Conservation (phyloP, 2,329 filamentous ascomycete genomes). For the Decorospora gaudefroyi region DNA sequence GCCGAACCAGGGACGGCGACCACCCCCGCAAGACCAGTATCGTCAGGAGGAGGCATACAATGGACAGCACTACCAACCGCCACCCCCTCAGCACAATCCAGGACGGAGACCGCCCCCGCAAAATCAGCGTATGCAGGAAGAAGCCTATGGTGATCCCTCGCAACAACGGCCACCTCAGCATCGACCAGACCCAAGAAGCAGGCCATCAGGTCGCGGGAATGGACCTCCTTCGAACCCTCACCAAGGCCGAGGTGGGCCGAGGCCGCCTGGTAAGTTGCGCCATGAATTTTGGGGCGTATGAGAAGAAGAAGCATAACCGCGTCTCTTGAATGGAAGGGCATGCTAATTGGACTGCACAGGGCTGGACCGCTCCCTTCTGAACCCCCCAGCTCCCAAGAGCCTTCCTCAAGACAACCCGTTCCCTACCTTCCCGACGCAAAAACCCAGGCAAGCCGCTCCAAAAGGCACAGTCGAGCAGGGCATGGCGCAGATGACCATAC, state of each 20-base stretch:
- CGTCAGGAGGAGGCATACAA: slow-evolving; percentile 36
- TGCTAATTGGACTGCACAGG: slow-evolving; percentile 28
- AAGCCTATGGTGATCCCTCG: slow-evolving; percentile 28
- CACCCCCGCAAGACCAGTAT: slow-evolving; percentile 30
- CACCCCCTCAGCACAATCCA: slow-evolving; percentile 28
- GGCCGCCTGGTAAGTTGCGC: slow-evolving; percentile 35
- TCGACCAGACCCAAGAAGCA: slow-evolving; percentile 34
- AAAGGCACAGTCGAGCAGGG: slow-evolving; percentile 38
- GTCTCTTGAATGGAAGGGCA: neutral
- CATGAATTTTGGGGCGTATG: neutral
- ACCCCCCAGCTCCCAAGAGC: slow-evolving; percentile 33
- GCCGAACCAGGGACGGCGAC: slow-evolving; percentile 21
- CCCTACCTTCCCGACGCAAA: slow-evolving; percentile 51
- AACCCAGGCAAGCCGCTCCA: slow-evolving; percentile 15
- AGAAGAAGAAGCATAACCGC: neutral
- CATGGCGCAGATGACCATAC: slow-evolving; percentile 46
- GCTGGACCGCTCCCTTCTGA: slow-evolving; percentile 37
- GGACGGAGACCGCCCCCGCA: slow-evolving; percentile 24
- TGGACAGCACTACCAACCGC: slow-evolving; percentile 33
- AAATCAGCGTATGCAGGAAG: slow-evolving; percentile 32
- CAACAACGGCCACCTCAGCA: slow-evolving; percentile 31
- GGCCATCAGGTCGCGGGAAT: slow-evolving; percentile 33
- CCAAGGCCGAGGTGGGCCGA: slow-evolving; percentile 33
- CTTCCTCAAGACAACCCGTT: slow-evolving; percentile 54
- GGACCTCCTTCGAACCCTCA: slow-evolving; percentile 25